Evolutionary conservation across 306 rosid genomes (phyloP).

Genomic region (Mimosa bimucronata): DNA sequence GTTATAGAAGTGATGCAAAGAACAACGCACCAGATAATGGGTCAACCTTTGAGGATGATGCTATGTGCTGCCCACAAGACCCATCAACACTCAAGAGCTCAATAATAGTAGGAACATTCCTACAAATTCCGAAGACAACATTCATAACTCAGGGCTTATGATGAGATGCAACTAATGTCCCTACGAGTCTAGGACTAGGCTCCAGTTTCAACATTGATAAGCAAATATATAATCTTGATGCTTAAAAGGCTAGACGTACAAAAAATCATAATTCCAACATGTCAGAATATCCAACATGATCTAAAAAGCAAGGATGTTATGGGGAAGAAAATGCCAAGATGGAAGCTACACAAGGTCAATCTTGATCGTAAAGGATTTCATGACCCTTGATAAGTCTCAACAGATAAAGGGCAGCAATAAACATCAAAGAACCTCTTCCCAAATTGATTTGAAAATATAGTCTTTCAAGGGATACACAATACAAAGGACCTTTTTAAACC

Average conservation of each 20-base stretch:
- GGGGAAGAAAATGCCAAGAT: not conserved
- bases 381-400: conserved; percentile 19
- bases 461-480: not conserved
- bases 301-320: not conserved
- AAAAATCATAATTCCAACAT: not conserved
- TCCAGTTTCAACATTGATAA: conserved; percentile 1
- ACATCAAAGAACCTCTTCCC: not conserved
- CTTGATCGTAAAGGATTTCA: conserved; percentile 7
- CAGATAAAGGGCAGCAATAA: conserved; percentile 10
- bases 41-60: conserved; percentile 70
- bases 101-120: conserved; percentile 79
- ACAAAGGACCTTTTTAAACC: not conserved
- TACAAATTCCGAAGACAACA: conserved; percentile 41
- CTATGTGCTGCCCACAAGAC: conserved; percentile 71
- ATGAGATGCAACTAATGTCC: conserved; percentile 28
- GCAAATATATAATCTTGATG: not conserved
- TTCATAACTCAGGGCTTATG: conserved; percentile 36
- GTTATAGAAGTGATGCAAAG: conserved; percentile 22
- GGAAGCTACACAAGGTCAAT: not conserved
- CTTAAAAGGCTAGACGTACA: not conserved
- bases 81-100: conserved; percentile 94
- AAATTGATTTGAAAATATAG: not conserved
- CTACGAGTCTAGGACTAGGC: not conserved
- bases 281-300: conserved; percentile 3
- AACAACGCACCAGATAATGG: conserved; percentile 67